These are phyloP conservation scores for Metschnikowia similis DNA, from an alignment of 805 yeast species.

Conservation along the genomic window DNA sequence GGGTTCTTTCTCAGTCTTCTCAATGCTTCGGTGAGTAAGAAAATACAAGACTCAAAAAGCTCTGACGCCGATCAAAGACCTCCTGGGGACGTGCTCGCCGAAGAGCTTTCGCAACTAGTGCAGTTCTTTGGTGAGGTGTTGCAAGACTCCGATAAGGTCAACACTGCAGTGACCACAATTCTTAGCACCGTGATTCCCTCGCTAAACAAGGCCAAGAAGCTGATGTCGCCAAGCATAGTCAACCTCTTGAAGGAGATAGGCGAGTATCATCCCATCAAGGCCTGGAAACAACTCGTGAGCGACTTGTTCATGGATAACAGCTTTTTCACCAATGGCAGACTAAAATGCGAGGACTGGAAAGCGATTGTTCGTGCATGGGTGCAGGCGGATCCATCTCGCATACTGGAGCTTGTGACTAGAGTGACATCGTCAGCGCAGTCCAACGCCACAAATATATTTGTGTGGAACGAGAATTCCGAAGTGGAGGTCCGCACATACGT, in stretches of 20 bases:
- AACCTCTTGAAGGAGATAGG: conserved; percentile 41
- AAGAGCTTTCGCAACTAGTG: conserved; percentile 8
- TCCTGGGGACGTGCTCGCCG: conserved; percentile 32
- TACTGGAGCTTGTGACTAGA: conserved; percentile 45
- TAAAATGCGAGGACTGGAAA: conserved; percentile 45
- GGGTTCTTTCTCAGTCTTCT: conserved; percentile 33
- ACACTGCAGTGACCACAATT: conserved; percentile 46
- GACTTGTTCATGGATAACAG: conserved; percentile 62
- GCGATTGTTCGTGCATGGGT: conserved; percentile 61
- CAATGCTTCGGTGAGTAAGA: conserved; percentile 10
- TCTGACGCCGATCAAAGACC: not conserved
- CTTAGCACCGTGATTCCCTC: conserved; percentile 53
- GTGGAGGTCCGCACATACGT: conserved; percentile 48
- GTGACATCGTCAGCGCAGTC: conserved; percentile 38
- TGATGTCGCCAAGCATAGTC: conserved; percentile 41
- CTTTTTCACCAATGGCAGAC: conserved; percentile 39
- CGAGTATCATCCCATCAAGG: conserved; percentile 36
- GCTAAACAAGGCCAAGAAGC: conserved; percentile 42
- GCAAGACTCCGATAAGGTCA: conserved; percentile 60
- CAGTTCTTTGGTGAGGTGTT: conserved; percentile 36
- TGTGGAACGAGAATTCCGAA: conserved; percentile 67
- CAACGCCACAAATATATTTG: conserved; percentile 58
- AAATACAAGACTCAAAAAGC: not conserved
- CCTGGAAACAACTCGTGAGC: conserved; percentile 60
- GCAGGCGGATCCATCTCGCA: conserved; percentile 54